phyloP scores from a whole-genome alignment of 495 filamentous ascomycete species.

The Xylaria scruposa region DNA sequence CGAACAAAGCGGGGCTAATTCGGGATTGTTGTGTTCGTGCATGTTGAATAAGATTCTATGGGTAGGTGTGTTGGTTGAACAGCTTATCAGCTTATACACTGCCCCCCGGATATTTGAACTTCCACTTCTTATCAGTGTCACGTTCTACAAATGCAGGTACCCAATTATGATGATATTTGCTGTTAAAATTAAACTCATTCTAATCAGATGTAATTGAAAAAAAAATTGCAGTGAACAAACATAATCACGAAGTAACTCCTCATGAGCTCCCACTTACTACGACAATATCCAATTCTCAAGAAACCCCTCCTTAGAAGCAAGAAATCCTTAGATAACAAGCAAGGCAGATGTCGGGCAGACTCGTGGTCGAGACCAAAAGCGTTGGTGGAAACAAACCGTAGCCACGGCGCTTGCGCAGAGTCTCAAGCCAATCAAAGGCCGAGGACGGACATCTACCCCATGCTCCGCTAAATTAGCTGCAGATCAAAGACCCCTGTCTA shows the following conservation, averaged over 20 bases:
- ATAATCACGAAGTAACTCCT: too few relatives aligned
- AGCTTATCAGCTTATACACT: not conserved
- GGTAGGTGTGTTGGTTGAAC: not conserved
- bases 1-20: conserved; percentile 1
- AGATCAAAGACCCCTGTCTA: conserved; percentile 22
- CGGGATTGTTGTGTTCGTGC: too few relatives aligned
- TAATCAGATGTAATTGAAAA: not conserved
- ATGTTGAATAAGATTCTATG: not conserved
- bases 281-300: not conserved
- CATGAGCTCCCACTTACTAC: not conserved
- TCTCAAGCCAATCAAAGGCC: conserved; percentile 9
- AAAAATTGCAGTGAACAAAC: not conserved
- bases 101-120: not conserved
- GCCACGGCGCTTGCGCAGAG: conserved; percentile 30
- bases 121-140: not conserved
- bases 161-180: not conserved
- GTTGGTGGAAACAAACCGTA: not conserved
- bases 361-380: not conserved
- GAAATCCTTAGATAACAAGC: not conserved
- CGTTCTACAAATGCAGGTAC: not conserved
- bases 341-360: not conserved
- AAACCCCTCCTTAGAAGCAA: not conserved
- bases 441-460: not conserved
- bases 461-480: conserved; percentile 24
- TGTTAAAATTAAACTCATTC: not conserved